Evolutionary conservation across 257 asterid species (phyloP).

Genomic region (Solanum habrochaites): DNA sequence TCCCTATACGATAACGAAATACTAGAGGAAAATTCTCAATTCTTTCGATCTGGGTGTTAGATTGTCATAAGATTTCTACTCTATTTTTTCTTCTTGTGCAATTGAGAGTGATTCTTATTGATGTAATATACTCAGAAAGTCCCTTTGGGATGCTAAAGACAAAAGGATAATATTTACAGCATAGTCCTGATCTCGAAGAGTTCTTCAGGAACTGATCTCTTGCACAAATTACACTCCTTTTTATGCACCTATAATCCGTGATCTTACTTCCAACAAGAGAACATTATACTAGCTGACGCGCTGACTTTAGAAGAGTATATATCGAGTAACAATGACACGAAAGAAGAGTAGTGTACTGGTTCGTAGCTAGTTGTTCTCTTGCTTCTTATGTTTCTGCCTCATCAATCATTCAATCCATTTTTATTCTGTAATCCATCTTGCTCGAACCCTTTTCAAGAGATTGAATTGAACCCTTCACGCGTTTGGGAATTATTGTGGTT

Average conservation of each 20-base stretch:
- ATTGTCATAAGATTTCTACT: background rate
- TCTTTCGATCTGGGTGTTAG: background rate
- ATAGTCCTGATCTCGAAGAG: background rate
- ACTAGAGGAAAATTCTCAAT: background rate
- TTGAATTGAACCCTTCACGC: background rate
- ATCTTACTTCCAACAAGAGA: background rate
- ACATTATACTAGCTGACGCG: background rate
- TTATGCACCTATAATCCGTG: background rate
- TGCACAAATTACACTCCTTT: background rate
- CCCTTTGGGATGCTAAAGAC: background rate
- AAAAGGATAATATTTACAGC: too few relatives aligned
- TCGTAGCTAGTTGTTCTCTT: background rate
- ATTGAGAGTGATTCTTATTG: background rate
- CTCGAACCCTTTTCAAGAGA: background rate
- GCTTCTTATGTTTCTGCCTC: background rate
- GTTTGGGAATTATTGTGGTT: background rate
- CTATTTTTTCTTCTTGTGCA: background rate
- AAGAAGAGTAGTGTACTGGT: background rate
- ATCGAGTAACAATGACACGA: background rate
- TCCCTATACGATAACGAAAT: background rate
- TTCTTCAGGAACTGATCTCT: background rate
- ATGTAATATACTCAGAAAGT: background rate
- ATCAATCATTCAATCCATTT: background rate
- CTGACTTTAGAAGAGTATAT: background rate
- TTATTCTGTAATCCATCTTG: background rate